phyloP scores from a whole-genome alignment of 1,284 basidiomycete genomes.

The Leccinum griseonigrum region DNA sequence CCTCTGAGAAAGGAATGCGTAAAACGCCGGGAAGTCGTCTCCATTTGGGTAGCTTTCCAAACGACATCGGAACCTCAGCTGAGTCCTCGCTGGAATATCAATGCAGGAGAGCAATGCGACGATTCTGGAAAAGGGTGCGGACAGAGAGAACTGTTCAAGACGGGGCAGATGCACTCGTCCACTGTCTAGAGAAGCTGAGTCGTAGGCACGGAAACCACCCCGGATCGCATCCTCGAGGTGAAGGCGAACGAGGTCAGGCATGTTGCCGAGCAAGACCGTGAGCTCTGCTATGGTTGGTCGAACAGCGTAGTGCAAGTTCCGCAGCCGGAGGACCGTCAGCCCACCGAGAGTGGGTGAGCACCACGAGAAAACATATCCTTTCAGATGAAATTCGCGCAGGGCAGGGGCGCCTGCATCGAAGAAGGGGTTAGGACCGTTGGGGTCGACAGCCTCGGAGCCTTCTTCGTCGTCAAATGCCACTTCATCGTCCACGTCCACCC shows the following conservation, averaged over 20 bases:
- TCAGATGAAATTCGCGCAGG: not conserved
- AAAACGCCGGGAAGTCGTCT: not conserved
- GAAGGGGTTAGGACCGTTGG: not conserved
- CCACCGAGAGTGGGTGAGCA: constrained; percentile 1
- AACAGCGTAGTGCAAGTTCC: not conserved
- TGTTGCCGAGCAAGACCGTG: not conserved
- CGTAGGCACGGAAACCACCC: not conserved
- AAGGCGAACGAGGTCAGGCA: constrained; percentile 1
- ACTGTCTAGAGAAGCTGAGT: not conserved
- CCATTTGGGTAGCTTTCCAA: not conserved
- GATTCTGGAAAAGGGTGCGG: not conserved
- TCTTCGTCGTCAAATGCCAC: not conserved
- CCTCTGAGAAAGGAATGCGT: not conserved
- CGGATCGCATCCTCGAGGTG: not conserved
- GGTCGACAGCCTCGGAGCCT: not conserved
- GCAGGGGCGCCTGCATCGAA: not conserved
- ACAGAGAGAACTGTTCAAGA: not conserved
- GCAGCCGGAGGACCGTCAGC: not conserved
- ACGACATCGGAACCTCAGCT: not conserved
- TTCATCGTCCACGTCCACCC: not conserved
- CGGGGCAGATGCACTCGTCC: not conserved
- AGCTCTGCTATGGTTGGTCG: not conserved
- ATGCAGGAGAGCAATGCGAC: not conserved
- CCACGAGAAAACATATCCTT: not conserved
- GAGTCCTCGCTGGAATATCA: not conserved